Conservation (phyloP, 2,329 filamentous ascomycete genomes). For the Ploettnerulaceae sp. region DNA sequence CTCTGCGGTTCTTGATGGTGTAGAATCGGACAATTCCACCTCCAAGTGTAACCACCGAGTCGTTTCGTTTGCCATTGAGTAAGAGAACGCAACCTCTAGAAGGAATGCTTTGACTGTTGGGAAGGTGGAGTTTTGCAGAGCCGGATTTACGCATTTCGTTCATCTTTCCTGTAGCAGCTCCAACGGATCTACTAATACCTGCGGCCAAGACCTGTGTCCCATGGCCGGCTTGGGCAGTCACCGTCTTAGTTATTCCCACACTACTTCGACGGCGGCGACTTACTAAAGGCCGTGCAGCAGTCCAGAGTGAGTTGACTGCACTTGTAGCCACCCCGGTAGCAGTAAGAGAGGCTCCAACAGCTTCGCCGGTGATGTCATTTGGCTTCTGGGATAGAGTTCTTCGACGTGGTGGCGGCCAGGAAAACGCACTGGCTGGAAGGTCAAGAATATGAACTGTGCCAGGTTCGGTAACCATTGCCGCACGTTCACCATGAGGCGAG, state of each 20-base stretch:
- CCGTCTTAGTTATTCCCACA: constrained; percentile 28
- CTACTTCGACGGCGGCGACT: constrained; percentile 32
- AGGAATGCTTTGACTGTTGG: constrained; percentile 48
- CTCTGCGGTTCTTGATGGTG: constrained; percentile 38
- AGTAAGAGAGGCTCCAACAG: constrained; percentile 45
- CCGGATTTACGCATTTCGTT: constrained; percentile 68
- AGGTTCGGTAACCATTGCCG: constrained; percentile 87
- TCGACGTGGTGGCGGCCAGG: constrained; percentile 74
- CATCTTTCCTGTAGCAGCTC: constrained; percentile 62
- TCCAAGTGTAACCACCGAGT: constrained; percentile 60
- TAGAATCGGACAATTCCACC: constrained; percentile 64
- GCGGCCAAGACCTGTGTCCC: constrained; percentile 69
- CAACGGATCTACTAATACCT: constrained; percentile 69
- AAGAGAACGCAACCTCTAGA: constrained; percentile 59
- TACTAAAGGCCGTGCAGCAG: constrained; percentile 32
- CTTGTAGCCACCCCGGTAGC: constrained; percentile 33
- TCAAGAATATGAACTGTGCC: constrained; percentile 94
- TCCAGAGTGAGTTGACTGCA: constrained; percentile 33
- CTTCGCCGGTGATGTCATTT: constrained; percentile 32
- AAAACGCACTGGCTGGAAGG: constrained; percentile 74
- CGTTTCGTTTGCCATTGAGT: constrained; percentile 57
- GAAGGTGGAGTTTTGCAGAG: constrained; percentile 69
- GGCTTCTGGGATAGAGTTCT: constrained; percentile 22
- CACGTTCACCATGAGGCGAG: constrained; percentile 70
- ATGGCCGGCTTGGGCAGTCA: constrained; percentile 53